Base-by-base conservation (phyloP, 768 basidiomycete species). In the Tubosaeta sp. region DNA sequence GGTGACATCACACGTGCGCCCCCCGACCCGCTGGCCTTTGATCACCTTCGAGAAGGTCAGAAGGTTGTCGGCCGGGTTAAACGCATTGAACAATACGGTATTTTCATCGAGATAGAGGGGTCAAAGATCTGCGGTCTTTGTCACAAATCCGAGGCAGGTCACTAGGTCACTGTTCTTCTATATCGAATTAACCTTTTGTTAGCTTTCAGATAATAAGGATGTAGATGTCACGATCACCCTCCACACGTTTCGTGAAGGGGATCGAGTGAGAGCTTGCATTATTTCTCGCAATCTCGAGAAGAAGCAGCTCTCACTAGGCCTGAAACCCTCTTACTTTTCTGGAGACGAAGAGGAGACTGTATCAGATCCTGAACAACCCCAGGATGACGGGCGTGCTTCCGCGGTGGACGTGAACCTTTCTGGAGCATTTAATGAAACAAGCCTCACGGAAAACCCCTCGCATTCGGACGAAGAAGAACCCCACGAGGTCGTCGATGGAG, bases 41-140 rank as follows among this genome's bases (percentile, higher is more conserved):
- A 72, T 32, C 84, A 90, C 65, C 79, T 95, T 45, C 73, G 75
- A 32, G 81, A 83, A 59, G 94, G 91, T 37, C 86, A 94, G 63
- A 93, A 89, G 62, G 77, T 97, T 31, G 76, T 81, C 33, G 92
- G 89, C 6, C 73, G 75, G 25, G 81, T 98, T 51, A 92, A 88
- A 68, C 84, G 80, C 56, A 76, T 95, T 11, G 91, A 95, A 68
- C 79, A 82, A 38, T 98, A 91, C 58, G 95, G 95, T 13, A 75
- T 97, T n/a, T 97, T 98, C 71, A 82, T 99, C 52, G 82, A 85
- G 64, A 86, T 98, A 34, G 81, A 88, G n/a, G 86, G 81, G 16
- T 86, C 91, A 0, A 88, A 86, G 63, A 74, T 97, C 45, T 84
- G 79, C 55, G 95, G 95, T 6, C 76, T 99, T 11, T 99, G 95